These are phyloP conservation scores for Backusella liffmaniae DNA, from an alignment of 192 early-diverging fungal genomes.

Conservation along the genomic window DNA sequence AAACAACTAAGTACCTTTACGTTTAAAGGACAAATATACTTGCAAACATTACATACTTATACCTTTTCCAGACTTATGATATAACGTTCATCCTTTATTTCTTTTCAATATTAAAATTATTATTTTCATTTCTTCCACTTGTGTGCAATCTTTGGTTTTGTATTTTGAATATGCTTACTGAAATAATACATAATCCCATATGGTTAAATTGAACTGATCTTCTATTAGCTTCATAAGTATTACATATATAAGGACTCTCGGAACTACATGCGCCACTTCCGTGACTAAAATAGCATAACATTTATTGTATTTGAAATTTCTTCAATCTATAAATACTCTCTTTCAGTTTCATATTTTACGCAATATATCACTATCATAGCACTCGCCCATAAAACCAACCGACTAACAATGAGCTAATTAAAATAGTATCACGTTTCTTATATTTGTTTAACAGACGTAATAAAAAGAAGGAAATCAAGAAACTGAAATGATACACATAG, in stretches of 20 bases:
- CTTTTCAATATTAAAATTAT: constrained; percentile 80
- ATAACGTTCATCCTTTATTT: constrained; percentile 72
- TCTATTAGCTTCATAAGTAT: constrained; percentile 72
- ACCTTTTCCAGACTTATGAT: constrained; percentile 38
- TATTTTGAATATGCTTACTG: constrained; percentile 88
- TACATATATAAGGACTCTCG: constrained; percentile 82
- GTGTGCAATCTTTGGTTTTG: constrained; percentile 84
- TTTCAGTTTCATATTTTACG: constrained; percentile 77
- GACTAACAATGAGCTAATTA: neutral
- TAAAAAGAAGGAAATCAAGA: neutral
- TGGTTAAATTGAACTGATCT: constrained; percentile 77
- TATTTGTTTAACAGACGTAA: neutral
- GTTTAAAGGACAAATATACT: neutral
- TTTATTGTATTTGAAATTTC: constrained; percentile 83
- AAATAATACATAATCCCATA: constrained; percentile 89
- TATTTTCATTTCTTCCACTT: constrained; percentile 69
- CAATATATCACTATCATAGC: constrained; percentile 76
- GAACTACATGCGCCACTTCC: constrained; percentile 85
- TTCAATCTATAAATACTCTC: constrained; percentile 90
- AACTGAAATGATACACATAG: neutral
- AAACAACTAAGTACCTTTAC: constrained; percentile 44
- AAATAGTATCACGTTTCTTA: neutral
- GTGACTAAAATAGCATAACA: constrained; percentile 86
- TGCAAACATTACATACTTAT: neutral
- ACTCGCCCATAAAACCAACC: constrained; percentile 43